Evolutionary conservation across 176 grass and related monocot species (phyloP).

Genomic region (Avena sativa): DNA sequence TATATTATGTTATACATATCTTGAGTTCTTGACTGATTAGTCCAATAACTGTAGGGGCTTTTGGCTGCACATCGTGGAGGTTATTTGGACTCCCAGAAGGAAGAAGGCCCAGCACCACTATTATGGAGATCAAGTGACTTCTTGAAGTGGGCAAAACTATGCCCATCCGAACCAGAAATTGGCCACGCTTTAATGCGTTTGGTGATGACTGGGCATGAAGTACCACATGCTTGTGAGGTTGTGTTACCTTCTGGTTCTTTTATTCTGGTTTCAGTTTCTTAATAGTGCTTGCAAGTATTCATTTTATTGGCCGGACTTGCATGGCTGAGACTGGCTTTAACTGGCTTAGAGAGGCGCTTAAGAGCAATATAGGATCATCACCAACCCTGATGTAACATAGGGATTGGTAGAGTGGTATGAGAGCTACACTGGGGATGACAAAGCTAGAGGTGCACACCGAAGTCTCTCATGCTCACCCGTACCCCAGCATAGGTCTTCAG

Average conservation of each 20-base stretch:
- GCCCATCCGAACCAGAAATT: conserved; percentile 89
- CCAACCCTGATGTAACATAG: conserved; percentile 22
- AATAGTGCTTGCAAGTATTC: conserved; percentile 12
- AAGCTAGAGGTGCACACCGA: background rate
- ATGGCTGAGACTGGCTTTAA: conserved; percentile 10
- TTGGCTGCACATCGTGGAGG: conserved; percentile 87
- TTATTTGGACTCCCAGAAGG: conserved; percentile 87
- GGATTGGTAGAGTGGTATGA: background rate
- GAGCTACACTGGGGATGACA: background rate
- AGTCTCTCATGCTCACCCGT: background rate
- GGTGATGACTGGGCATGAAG: conserved; percentile 98
- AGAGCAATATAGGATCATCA: conserved; percentile 3
- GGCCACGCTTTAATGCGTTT: conserved; percentile 97
- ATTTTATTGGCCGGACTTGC: background rate
- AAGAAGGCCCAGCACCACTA: conserved; percentile 86
- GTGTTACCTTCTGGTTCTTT: conserved; percentile 29
- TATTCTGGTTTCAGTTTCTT: conserved; percentile 16
- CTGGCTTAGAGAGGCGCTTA: conserved; percentile 7
- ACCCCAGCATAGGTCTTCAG: background rate
- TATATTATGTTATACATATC: conserved; percentile 25
- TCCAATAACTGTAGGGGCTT: conserved; percentile 70
- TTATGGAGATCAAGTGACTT: conserved; percentile 97
- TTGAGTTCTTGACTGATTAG: conserved; percentile 53
- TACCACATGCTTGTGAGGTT: conserved; percentile 97
- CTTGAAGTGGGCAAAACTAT: conserved; percentile 91